Base-by-base conservation (phyloP, 345 rosid genomes). In the Eucalyptus urophylla region DNA sequence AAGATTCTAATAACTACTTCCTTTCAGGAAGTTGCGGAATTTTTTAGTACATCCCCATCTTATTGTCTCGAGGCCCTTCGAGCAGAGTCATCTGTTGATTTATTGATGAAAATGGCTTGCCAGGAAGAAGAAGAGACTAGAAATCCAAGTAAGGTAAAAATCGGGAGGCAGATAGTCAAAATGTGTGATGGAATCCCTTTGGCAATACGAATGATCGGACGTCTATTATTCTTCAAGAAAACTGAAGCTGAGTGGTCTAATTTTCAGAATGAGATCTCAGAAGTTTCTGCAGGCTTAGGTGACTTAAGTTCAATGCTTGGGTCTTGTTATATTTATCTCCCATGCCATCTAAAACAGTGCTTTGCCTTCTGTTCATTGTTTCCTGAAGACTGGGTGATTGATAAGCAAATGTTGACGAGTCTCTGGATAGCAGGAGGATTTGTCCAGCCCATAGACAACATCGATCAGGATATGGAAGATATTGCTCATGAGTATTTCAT, bases 361-460 rank as follows among this genome's bases (percentile, higher is more conserved):
- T 90, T 91, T 88, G 91, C 90, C 19, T 83, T 87, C 31, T 91
- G 92, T 86, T 88, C 88, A 21, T 87, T 91, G 56, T 89, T 90
- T 56, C 91, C 92, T 0, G 67, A 43, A 56, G 91, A 86, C 49
- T 49, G 43, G 29, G n/a, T 8, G 10, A 89, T 91, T 11, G 8
- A 56, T 14, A 91, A 85, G 5, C 62, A 86, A 1, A 16, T 14
- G 27, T 31, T 92, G 17, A 80, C 56, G 24, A 49, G 11, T 2
- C 86, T 76, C 17, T 92, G 92, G 91, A 89, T 88, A 24, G 90
- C 92, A 86, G 88, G 87, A 87, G 92, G 92, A 69, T 51, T 89
- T 62, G 5, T 92, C 80, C 44, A n/a, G 13, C 31, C 88, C 37
- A n/a, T 14, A n/a, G 76, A 65, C 37, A n/a, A n/a, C 1, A 1